Base-by-base conservation (phyloP, 768 basidiomycete genomes). In the Lactarius hatsudake region DNA sequence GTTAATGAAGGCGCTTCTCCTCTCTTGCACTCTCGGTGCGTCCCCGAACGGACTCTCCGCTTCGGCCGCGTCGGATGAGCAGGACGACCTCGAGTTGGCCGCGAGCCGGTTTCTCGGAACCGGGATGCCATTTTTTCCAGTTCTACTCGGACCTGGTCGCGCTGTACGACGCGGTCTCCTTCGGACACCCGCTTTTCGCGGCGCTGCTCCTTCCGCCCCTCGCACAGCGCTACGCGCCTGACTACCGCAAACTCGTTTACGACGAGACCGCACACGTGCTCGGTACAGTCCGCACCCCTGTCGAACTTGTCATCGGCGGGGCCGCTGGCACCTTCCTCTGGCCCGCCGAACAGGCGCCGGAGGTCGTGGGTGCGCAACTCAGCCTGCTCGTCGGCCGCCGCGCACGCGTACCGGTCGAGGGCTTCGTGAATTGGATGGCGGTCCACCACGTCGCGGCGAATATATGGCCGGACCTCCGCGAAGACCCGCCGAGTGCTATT, bases 131-230 rank as follows among this genome's bases (percentile, higher is more conserved):
- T 98, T 98, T 98, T 81, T 97, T 87, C 80, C 94, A 96, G 75
- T 93, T 90, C 73, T 98, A 94, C 78, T 90, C 90, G 17, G 95
- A 97, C 76, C 89, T 97, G 74, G 81, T 96, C 64, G 87, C 85
- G 1, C 79, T 98, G n/a, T 98, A 96, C 77, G 91, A 93, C 72
- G 85, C 93, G 4, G 87, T 94, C 71, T 98, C 96, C 9, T 96
- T 96, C 76, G 85, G 88, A 2, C 87, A 98, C 73, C 81, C 83
- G 0, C 76, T 86, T 1, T 98, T 98, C 73, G 86, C 84, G 15
- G 80, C 83, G 2, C 81, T 96, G 15, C 82, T 97, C 17, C 81
- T 96, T 8, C 86, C 91, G 0, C 90, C 94, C 0, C 81, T 88
- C 12, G 82, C 92, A 3, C 89, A 91, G 86, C 78, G 78, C 15